A percentile compares a stretch with the other conserved stretches of the same genome.
phyloP scores from a whole-genome alignment of 169 alveolate genomes.

The Plasmodium falciparum region DNA sequence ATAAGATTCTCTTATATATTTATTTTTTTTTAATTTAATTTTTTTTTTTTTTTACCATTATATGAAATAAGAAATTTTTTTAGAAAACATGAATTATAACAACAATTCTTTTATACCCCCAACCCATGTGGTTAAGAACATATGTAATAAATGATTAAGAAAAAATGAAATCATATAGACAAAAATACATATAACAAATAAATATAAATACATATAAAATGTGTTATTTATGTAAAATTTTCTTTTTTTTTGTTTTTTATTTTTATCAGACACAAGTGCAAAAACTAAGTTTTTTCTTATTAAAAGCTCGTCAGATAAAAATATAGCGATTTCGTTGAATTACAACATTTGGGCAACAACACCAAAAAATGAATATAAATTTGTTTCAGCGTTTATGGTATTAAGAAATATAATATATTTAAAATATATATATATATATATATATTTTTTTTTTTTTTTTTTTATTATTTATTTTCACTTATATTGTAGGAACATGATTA shows the following conservation, averaged over 20 bases:
- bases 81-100: conserved; percentile 15
- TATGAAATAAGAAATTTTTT: not conserved
- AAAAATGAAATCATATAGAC: not conserved
- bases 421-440: conserved; percentile 18
- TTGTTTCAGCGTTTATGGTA: conserved; percentile 68
- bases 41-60: not conserved
- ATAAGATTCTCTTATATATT: no score
- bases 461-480: not conserved
- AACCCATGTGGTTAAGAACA: conserved; percentile 20
- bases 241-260: conserved; percentile 16
- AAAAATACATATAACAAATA: not conserved
- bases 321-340: conserved; percentile 75
- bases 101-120: conserved; percentile 25
- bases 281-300: conserved; percentile 78
- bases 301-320: conserved; percentile 80
- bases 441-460: not conserved
- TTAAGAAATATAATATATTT: conserved; percentile 1
- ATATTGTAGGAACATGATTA: conserved; percentile 76
- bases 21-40: not conserved
- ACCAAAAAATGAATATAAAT: conserved; percentile 79
- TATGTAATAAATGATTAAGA: conserved; percentile 27
- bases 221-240: not conserved
- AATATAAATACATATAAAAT: not conserved
- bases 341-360: conserved; percentile 85
- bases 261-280: conserved; percentile 32